Conservation (phyloP, 1,284 basidiomycete genomes). For the Ganoderma resinaceum region DNA sequence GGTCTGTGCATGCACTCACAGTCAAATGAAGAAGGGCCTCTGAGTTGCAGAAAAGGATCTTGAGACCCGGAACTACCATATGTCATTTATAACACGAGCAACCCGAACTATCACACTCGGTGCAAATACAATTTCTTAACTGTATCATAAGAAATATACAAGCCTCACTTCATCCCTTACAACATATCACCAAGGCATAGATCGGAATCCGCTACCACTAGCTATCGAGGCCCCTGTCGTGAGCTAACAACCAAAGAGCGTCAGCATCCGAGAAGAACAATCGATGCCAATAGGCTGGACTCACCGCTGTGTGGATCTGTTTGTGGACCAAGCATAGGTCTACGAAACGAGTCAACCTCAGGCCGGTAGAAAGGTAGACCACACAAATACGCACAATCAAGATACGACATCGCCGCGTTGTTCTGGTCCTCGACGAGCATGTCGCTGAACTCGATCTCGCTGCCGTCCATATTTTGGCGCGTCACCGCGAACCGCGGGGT, state of each 20-base stretch:
- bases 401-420: constrained; percentile 91
- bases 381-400: constrained; percentile 67
- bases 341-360: constrained; percentile 28
- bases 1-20: too few relatives aligned
- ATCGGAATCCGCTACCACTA: constrained; percentile 29
- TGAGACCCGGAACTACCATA: too few relatives aligned
- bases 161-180: constrained; percentile 7
- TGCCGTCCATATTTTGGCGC: constrained; percentile 92
- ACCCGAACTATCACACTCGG: too few relatives aligned
- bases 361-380: background rate
- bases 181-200: constrained; percentile 27
- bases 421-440: constrained; percentile 98
- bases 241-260: constrained; percentile 23
- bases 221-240: constrained; percentile 37
- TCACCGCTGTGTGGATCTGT: constrained; percentile 67
- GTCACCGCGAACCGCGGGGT: constrained; percentile 79
- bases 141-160: constrained; percentile 19
- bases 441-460: constrained; percentile 96
- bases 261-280: background rate
- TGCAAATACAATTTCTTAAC: too few relatives aligned
- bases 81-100: too few relatives aligned
- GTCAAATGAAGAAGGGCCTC: too few relatives aligned
- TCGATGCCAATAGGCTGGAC: constrained; percentile 36
- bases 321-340: constrained; percentile 63
- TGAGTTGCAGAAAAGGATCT: too few relatives aligned